Evolutionary conservation across 108 stramenopile genomes (phyloP).

Genomic region (Schizochytrium sp.): DNA sequence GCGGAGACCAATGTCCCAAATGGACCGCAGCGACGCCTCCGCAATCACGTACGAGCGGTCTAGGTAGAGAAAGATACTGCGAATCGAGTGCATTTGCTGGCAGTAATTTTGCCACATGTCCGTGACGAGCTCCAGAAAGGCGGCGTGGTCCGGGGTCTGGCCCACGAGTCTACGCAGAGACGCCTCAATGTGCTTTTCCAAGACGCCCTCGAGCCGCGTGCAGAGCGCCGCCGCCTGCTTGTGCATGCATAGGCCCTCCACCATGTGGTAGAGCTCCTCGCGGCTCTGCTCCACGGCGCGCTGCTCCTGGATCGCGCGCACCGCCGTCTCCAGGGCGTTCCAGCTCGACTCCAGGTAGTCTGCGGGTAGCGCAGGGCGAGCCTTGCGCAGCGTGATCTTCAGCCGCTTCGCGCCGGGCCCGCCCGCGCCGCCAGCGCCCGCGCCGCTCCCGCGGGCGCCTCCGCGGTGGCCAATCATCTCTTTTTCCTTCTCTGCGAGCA

Average conservation of each 20-base stretch:
- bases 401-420: neutral
- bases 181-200: slow-evolving; percentile 24
- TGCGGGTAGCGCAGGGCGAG: neutral
- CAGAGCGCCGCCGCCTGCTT: slow-evolving; percentile 46
- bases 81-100: slow-evolving; percentile 55
- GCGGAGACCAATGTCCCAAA: slow-evolving; percentile 47
- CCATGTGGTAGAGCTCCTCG: slow-evolving; percentile 52
- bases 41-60: slow-evolving; percentile 58
- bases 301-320: slow-evolving; percentile 38
- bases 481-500: too few species aligned
- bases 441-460: neutral
- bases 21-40: slow-evolving; percentile 16
- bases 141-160: neutral
- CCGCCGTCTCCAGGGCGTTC: slow-evolving; percentile 21
- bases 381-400: neutral
- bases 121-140: slow-evolving; percentile 42
- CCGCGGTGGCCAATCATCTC: too few species aligned
- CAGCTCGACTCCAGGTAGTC: slow-evolving; percentile 9
- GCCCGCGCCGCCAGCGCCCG: neutral
- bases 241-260: slow-evolving; percentile 56
- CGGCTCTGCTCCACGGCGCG: slow-evolving; percentile 33
- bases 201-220: slow-evolving; percentile 27
- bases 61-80: slow-evolving; percentile 68
- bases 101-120: slow-evolving; percentile 45
- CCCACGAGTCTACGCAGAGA: neutral